phyloP scores from a whole-genome alignment of 2,329 filamentous ascomycete species.

The Ophiocordyceps sinensis region DNA sequence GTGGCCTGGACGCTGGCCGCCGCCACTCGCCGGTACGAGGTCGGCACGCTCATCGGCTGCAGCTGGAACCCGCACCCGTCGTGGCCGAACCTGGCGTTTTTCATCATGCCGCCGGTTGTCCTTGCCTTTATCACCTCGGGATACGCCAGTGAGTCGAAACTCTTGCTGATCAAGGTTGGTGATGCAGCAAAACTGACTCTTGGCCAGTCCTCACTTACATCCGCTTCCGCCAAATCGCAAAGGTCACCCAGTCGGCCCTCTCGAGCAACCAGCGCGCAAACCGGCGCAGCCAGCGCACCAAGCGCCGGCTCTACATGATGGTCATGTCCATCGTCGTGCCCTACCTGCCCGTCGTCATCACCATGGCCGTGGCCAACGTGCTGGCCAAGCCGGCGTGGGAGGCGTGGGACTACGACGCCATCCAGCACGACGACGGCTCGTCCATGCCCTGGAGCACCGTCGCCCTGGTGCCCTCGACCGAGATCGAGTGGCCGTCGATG shows the following conservation, averaged over 20 bases:
- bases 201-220: conserved; percentile 28
- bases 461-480: conserved; percentile 26
- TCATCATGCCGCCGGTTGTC: conserved; percentile 28
- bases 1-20: conserved; percentile 32
- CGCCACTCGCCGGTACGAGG: conserved; percentile 30
- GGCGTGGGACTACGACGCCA: conserved; percentile 25
- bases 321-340: conserved; percentile 34
- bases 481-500: conserved; percentile 22
- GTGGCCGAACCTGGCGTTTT: conserved; percentile 35
- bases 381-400: conserved; percentile 10
- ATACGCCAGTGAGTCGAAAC: conserved; percentile 32
- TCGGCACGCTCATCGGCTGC: conserved; percentile 37
- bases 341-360: conserved; percentile 33
- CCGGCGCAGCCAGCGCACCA: conserved; percentile 30
- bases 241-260: conserved; percentile 23
- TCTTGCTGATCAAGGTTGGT: too few relatives aligned
- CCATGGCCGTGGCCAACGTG: conserved; percentile 27
- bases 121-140: conserved; percentile 28
- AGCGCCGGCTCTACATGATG: conserved; percentile 41
- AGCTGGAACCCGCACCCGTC: conserved; percentile 25
- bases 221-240: conserved; percentile 32
- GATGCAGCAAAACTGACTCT: background rate
- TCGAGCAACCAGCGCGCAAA: conserved; percentile 23
- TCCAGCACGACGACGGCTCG: conserved; percentile 22
- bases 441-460: conserved; percentile 32